A percentile compares a stretch with the other conserved stretches of the same genome.
These are phyloP conservation scores for Diutina mesorugosa DNA, from an alignment of 1,139 yeast species.

Conservation along the genomic window DNA sequence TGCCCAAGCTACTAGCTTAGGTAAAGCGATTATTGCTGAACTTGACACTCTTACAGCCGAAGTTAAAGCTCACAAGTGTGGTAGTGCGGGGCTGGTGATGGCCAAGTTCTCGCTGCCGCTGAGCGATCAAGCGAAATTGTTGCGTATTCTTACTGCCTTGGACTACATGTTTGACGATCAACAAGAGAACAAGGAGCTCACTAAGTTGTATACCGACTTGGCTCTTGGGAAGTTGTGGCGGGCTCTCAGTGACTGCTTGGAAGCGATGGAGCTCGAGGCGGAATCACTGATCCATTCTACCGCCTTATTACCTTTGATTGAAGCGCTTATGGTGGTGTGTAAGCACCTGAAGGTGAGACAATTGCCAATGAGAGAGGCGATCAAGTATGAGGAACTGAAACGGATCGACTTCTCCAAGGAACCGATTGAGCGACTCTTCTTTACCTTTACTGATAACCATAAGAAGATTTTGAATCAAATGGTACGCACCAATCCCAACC, in stretches of 20 bases:
- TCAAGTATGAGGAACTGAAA: conserved; percentile 40
- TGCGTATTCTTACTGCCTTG: conserved; percentile 77
- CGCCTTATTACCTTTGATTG: conserved; percentile 74
- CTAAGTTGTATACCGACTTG: conserved; percentile 51
- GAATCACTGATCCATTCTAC: conserved; percentile 48
- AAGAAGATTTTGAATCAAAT: conserved; percentile 81
- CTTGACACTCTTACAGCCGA: conserved; percentile 26
- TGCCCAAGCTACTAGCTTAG: conserved; percentile 48
- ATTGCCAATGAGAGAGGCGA: conserved; percentile 43
- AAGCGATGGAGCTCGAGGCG: not conserved
- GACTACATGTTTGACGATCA: conserved; percentile 62
- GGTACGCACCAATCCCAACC: conserved; percentile 83
- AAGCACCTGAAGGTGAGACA: conserved; percentile 72
- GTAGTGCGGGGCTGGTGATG: conserved; percentile 24
- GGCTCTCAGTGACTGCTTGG: conserved; percentile 28
- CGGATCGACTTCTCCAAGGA: conserved; percentile 59
- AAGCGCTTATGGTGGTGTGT: conserved; percentile 90
- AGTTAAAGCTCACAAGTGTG: conserved; percentile 6
- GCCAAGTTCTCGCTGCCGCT: conserved; percentile 67
- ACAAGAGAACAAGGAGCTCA: conserved; percentile 18
- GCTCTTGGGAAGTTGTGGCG: conserved; percentile 79
- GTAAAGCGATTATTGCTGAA: conserved; percentile 45
- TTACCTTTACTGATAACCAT: conserved; percentile 83
- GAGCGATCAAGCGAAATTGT: conserved; percentile 77
- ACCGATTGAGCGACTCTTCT: conserved; percentile 70